These are phyloP conservation scores for Huntiella omanensis DNA, from an alignment of 2,329 filamentous ascomycete genomes.

Conservation along the genomic window DNA sequence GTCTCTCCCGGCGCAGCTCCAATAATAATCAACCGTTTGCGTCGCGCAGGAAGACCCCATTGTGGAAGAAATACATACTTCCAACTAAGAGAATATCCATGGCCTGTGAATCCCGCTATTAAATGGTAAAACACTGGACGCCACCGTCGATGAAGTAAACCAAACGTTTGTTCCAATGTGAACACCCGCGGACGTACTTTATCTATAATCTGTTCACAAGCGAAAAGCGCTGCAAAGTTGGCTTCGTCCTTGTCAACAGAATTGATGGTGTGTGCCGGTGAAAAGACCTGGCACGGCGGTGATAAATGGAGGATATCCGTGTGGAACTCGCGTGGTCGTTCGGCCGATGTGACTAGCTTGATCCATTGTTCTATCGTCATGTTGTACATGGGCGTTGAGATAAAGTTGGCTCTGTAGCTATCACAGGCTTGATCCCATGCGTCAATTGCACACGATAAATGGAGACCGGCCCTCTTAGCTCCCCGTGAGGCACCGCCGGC, in stretches of 20 bases:
- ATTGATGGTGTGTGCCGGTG: slow-evolving; percentile 46
- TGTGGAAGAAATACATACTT: slow-evolving; percentile 33
- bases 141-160: slow-evolving; percentile 37
- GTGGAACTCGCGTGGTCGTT: slow-evolving; percentile 21
- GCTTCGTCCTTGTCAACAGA: slow-evolving; percentile 49
- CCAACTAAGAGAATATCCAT: slow-evolving; percentile 55
- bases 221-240: slow-evolving; percentile 43
- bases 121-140: slow-evolving; percentile 37
- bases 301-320: slow-evolving; percentile 54
- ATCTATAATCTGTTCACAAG: slow-evolving; percentile 35
- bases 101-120: slow-evolving; percentile 42
- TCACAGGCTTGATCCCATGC: slow-evolving; percentile 33
- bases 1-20: slow-evolving; percentile 48
- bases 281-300: slow-evolving; percentile 62
- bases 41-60: slow-evolving; percentile 31
- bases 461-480: slow-evolving; percentile 37
- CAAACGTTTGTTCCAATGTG: slow-evolving; percentile 64
- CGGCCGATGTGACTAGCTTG: slow-evolving; percentile 12
- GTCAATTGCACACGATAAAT: slow-evolving; percentile 46
- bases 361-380: slow-evolving; percentile 32
- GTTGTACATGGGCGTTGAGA: slow-evolving; percentile 26
- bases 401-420: slow-evolving; percentile 43
- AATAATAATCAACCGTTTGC: slow-evolving; percentile 36
- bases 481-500: slow-evolving; percentile 53
- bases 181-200: slow-evolving; percentile 45